Evolutionary conservation across 2,329 filamentous ascomycete species (phyloP).

Genomic region (Phaeosphaeriaceae sp.): DNA sequence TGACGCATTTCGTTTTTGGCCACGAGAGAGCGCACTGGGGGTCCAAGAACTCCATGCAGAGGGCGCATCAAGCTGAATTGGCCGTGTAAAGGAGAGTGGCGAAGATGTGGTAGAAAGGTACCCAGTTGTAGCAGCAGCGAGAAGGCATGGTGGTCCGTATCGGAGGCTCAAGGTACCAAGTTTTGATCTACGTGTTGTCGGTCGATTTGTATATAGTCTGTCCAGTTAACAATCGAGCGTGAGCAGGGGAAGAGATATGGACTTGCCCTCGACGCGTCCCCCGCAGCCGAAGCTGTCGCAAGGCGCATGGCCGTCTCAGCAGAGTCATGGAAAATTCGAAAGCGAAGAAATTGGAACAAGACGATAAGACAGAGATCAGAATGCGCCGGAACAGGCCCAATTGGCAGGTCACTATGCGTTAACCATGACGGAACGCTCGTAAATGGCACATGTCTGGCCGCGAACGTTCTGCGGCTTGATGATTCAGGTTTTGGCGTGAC

Average conservation of each 20-base stretch:
- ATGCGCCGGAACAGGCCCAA: slow-evolving; percentile 17
- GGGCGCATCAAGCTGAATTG: slow-evolving; percentile 39
- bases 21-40: slow-evolving; percentile 7
- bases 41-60: slow-evolving; percentile 27
- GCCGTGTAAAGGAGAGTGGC: slow-evolving; percentile 22
- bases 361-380: slow-evolving; percentile 4
- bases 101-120: slow-evolving; percentile 24
- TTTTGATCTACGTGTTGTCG: slow-evolving; percentile 13
- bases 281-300: slow-evolving; percentile 36
- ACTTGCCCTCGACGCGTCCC: slow-evolving; percentile 38
- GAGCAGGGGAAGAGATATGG: neutral
- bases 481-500: slow-evolving; percentile 29
- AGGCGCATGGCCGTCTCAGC: slow-evolving; percentile 29
- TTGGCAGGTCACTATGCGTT: slow-evolving; percentile 28
- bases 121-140: slow-evolving; percentile 31
- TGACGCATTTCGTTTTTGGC: slow-evolving; percentile 21
- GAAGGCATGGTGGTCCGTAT: slow-evolving; percentile 38
- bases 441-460: slow-evolving; percentile 14
- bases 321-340: slow-evolving; percentile 27
- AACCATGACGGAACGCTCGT: slow-evolving; percentile 34
- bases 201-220: slow-evolving; percentile 32
- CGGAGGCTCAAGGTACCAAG: slow-evolving; percentile 25
- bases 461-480: slow-evolving; percentile 19
- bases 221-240: slow-evolving; percentile 8
- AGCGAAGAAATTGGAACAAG: slow-evolving; percentile 1